Percentiles rank a stretch among this genome's conserved stretches.
These are phyloP conservation scores for Psilocybe cubensis DNA, from an alignment of 768 basidiomycete genomes.

Conservation along the genomic window DNA sequence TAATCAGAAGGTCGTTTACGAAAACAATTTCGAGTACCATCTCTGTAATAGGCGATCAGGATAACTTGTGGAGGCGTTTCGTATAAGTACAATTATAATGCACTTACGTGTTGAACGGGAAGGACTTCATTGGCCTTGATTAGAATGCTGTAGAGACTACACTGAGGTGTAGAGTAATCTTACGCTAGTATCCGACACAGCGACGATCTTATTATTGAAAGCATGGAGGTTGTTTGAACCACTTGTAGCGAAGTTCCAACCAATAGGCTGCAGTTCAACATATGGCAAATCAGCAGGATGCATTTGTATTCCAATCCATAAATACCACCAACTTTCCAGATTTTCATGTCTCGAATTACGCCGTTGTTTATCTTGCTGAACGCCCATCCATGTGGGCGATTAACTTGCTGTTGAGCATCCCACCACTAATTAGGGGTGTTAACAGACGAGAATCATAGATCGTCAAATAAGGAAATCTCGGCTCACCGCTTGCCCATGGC, in stretches of 20 bases:
- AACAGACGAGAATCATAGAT: too few relatives aligned
- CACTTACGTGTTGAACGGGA: conserved; percentile 67
- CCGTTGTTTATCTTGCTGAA: conserved; percentile 58
- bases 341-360: conserved; percentile 59
- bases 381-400: conserved; percentile 57
- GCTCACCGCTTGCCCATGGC: conserved; percentile 56
- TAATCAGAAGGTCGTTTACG: background rate
- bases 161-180: background rate
- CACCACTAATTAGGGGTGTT: conserved; percentile 49
- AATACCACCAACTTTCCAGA: conserved; percentile 45
- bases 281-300: background rate
- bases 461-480: background rate
- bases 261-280: conserved; percentile 45
- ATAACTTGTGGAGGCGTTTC: background rate
- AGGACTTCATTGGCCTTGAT: conserved; percentile 36
- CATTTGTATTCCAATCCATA: background rate
- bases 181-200: conserved; percentile 49
- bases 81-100: background rate
- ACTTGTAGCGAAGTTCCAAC: conserved; percentile 60
- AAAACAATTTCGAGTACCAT: background rate
- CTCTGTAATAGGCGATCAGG: background rate
- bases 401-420: conserved; percentile 52
- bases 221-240: conserved; percentile 52
- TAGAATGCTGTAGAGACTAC: background rate
- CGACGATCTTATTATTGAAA: conserved; percentile 58